Evolutionary conservation across 179 eudicot species (phyloP), one percentile per base, ranked within the genome.

Genomic region (Actinidia arguta): DNA sequence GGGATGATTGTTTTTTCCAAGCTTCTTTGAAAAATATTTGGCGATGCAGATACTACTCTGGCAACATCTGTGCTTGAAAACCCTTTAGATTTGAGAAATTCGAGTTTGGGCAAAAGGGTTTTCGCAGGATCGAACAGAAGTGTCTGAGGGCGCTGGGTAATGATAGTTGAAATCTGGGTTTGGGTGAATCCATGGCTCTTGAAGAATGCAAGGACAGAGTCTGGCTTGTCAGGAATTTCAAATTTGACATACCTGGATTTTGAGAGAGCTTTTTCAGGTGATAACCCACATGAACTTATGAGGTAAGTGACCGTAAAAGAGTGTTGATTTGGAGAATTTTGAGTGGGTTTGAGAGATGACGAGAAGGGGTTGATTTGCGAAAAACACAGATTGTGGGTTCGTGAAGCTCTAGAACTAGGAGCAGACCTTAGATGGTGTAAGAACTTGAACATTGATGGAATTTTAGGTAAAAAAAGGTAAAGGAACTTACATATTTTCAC

Each of bases 201-300:
- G 9, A 88, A 62, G 27, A 85, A 74, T 4, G 79, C 46, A 0
- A 83, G 44, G 20, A 88, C 80, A 1, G 80, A 24, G 48, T 83
- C 83, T 10, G 87, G 80, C 3, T 50, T 83, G 20, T 79, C 58
- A 7, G 87, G 46, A 12, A 18, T 63, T 11, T 83, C 48, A 6
- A 85, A 63, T 18, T 46, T 48, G 16, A 88, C 39, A 7, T 55
- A 46, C 55, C 69, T 69, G 5, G 87, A 81, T 14, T 84, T 76
- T 39, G 72, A 46, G 20, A 75, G 18, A 71, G 90, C 87, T 22
- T 12, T 42, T 76, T 85, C 56, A 39, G 66, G 82, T 54, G 88
- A 47, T 18, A 88, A 63, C 85, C 90, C 90, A 71, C 88, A 86
- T 71, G 83, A 58, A 5, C 76, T 73, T 18, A 88, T 52, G 63